Conservation (phyloP, 495 filamentous ascomycete species). For the Tuber borchii region DNA sequence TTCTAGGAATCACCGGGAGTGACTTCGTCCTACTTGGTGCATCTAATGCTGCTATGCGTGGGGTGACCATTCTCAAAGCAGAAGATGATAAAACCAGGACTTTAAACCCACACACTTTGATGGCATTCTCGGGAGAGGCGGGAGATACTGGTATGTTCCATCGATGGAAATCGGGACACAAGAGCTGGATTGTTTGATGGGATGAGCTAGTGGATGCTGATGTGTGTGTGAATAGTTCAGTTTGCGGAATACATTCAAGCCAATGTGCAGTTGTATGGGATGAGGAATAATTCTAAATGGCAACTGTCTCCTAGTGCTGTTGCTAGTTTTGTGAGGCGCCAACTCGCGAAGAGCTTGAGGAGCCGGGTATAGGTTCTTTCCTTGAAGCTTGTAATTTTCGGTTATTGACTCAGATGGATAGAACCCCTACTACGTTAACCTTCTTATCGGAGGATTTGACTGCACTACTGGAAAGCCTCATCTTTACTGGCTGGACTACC, state of each 20-base stretch:
- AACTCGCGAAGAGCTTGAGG: constrained; percentile 81
- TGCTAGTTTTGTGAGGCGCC: constrained; percentile 82
- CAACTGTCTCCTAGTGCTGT: constrained; percentile 74
- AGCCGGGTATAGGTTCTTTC: constrained; percentile 52
- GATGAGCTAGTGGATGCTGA: constrained; percentile 41
- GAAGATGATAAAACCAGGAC: constrained; percentile 90
- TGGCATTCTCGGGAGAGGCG: constrained; percentile 95
- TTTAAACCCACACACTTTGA: constrained; percentile 84
- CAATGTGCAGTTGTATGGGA: constrained; percentile 94
- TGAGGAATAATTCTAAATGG: constrained; percentile 83
- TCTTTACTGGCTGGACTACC: constrained; percentile 95
- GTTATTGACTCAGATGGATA: constrained; percentile 17
- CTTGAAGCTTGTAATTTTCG: neutral
- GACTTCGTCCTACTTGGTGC: constrained; percentile 97
- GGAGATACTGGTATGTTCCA: constrained; percentile 76
- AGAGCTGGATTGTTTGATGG: neutral
- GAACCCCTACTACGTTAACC: constrained; percentile 91
- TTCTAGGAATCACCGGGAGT: constrained; percentile 95
- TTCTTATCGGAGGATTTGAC: constrained; percentile 87
- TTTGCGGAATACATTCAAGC: constrained; percentile 99
- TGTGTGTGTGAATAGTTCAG: constrained; percentile 60
- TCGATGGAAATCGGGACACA: constrained; percentile 6
- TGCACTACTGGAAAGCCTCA: constrained; percentile 77
- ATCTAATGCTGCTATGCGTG: constrained; percentile 95
- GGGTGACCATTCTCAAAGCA: constrained; percentile 90